Evolutionary conservation across 768 basidiomycete genomes (phyloP), one percentile per base, ranked within the genome.

Genomic region (Suillus luteus): DNA sequence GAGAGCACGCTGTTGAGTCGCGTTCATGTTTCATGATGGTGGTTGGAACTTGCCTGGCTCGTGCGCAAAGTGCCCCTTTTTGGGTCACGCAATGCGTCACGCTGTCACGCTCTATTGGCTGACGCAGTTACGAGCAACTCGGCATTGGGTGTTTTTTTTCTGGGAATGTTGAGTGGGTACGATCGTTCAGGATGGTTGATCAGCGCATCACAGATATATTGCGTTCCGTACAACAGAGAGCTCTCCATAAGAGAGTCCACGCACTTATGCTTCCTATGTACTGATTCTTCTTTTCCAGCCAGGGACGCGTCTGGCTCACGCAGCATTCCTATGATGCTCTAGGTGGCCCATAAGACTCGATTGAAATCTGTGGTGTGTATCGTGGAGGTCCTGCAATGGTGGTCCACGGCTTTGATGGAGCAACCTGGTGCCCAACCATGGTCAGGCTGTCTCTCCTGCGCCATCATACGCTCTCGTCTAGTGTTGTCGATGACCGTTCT

Each of bases 1-100:
- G 57, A 37, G 57, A 35, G 62, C 64, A 65, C 61, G 62, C 64
- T 38, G 46, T 59, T 65, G 64, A 65, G 64, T 62, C 35, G 64
- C 38, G 41, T 57, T 38, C 48, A 57, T 37, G 41, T n/a, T 57
- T 59, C 51, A 65, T 65, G 64, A 64, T 51, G 64, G 62, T 55
- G 55, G 59, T 63, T 49, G 54, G 41, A 37, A 65, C 65, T 65
- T 44, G 65, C 65, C 65, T 65, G 52, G 37, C 38, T 57, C 44
- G 58, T 62, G 58, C 63, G 31, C 43, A 27, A 62, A 43, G 31
- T 40, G 9, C 62, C 65, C 65, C 62, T 64, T 64, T 65, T 64
- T 63, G 58, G 17, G 55, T 58, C 62, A 60, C 33, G 31, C 48
- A 10, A 40, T 52, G n/a, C 41, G 37, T 41, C 35, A 52, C 55